Base-by-base conservation (phyloP, 2,329 filamentous ascomycete genomes). In the Penicillium nordicum region DNA sequence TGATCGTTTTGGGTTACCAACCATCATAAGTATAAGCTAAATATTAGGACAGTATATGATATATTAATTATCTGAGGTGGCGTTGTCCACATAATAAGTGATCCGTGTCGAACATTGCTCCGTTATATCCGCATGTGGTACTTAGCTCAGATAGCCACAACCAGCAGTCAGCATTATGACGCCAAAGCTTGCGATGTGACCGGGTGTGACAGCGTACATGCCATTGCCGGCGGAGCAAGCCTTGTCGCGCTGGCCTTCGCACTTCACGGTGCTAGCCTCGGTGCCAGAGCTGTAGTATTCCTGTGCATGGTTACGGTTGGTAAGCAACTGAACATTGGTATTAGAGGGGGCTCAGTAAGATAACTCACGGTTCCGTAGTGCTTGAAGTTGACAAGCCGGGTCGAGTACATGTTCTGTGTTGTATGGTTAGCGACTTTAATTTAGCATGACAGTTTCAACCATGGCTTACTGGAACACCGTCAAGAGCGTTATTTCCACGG, bases 181-280 rank as follows among this genome's bases (percentile, higher is more conserved):
- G 6, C 66, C 66, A 49, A 68, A 69, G 63, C 63, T 69, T 9
- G 48, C 53, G 45, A 67, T 61, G 37, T 68, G 67, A 8, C 63
- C 65, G 27, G 50, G 18, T 16, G 66, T 69, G 30, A 69, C 62
- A 37, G 61, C 53, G 6, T 62, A 32, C 53, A 59, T 53, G 12
- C 65, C 61, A 47, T 69, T 68, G 10, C 68, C 68, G 34, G 68
- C 67, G 40, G 67, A 70, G 61, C 67, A 69, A 27, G 53, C 49
- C 30, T 32, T 34, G 23, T 70, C 67, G 12, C 67, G 66, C 55
- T 70, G 58, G 3, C 67, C 67, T 2, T 55, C 48, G 16, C 67
- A 70, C 25, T 61, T 57, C 12, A 63, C 25, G 40, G 50, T 58
- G n/a, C 53, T 62, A 9, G 27, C 23, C 3, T 36, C n/a, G 21